These are phyloP conservation scores for Flammula alnicola DNA, from an alignment of 1,284 basidiomycete species.

Conservation along the genomic window DNA sequence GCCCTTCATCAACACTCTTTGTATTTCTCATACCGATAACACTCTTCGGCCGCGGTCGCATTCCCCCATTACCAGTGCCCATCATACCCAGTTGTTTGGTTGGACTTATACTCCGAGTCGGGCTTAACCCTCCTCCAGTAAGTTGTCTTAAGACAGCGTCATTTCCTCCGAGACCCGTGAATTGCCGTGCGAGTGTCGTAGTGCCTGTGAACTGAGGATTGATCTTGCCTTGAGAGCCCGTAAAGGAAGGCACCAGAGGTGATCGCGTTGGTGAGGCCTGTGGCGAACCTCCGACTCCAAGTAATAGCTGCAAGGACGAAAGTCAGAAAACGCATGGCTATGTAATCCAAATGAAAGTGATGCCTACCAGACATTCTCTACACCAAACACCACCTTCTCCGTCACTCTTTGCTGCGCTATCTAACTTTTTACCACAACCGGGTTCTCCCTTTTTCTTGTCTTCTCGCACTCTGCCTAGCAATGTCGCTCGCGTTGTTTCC, in stretches of 20 bases:
- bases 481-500: slow-evolving; percentile 35
- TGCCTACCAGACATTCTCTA: slow-evolving; percentile 75
- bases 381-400: slow-evolving; percentile 77
- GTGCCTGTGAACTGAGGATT: slow-evolving; percentile 65
- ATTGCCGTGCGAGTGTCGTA: slow-evolving; percentile 75
- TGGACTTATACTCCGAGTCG: slow-evolving; percentile 61
- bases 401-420: slow-evolving; percentile 80
- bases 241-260: slow-evolving; percentile 50
- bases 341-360: neutral
- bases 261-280: slow-evolving; percentile 54
- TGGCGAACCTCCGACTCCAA: slow-evolving; percentile 52
- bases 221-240: slow-evolving; percentile 47
- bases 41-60: slow-evolving; percentile 61
- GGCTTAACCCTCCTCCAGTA: slow-evolving; percentile 69
- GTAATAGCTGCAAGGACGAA: slow-evolving; percentile 52
- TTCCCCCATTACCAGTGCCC: slow-evolving; percentile 27
- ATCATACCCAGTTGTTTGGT: slow-evolving; percentile 55
- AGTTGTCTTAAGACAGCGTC: slow-evolving; percentile 58
- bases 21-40: slow-evolving; percentile 61
- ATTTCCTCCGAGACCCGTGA: slow-evolving; percentile 63
- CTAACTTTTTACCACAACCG: slow-evolving; percentile 81
- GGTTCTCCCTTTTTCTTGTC: slow-evolving; percentile 60
- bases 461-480: slow-evolving; percentile 42
- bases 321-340: too few relatives aligned
- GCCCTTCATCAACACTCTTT: slow-evolving; percentile 63